A percentile compares a stretch with the other conserved stretches of the same genome.
Conservation (phyloP, 192 early-diverging fungal species). For the Backusella tuberculispora region DNA sequence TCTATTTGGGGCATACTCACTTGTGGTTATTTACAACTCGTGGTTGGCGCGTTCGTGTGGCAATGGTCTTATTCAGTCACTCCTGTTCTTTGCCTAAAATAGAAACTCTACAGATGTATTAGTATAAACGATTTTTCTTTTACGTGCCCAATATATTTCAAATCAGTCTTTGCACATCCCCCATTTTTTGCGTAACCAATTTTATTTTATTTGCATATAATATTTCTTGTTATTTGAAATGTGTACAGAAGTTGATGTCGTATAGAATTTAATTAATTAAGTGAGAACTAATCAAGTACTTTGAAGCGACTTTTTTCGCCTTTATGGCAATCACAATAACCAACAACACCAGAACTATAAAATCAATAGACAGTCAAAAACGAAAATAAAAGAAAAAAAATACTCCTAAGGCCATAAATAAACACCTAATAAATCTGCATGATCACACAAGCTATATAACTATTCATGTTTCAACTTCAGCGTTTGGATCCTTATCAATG, state of each 20-base stretch:
- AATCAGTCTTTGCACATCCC: conserved; percentile 15
- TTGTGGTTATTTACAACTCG: conserved; percentile 10
- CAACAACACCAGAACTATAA: neutral
- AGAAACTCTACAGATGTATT: conserved; percentile 6
- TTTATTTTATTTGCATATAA: neutral
- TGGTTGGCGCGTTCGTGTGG: conserved; percentile 11
- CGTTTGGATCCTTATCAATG: too few relatives aligned
- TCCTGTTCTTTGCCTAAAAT: conserved; percentile 15
- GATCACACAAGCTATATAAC: neutral
- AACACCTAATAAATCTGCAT: neutral
- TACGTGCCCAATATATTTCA: conserved; percentile 14
- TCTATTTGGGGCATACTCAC: neutral
- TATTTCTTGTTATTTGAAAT: neutral
- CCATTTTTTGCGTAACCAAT: conserved; percentile 13
- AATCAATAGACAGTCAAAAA: neutral
- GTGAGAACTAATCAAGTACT: too few relatives aligned
- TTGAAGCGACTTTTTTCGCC: neutral
- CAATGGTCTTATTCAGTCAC: neutral
- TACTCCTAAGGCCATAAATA: neutral
- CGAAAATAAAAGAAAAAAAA: neutral
- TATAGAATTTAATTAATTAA: too few relatives aligned
- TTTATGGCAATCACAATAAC: neutral
- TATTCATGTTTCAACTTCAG: too few relatives aligned
- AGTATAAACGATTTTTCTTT: neutral
- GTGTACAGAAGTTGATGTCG: too few relatives aligned